Evolutionary conservation across 2,329 filamentous ascomycete species (phyloP).

Genomic region (Epichloe amarillans): DNA sequence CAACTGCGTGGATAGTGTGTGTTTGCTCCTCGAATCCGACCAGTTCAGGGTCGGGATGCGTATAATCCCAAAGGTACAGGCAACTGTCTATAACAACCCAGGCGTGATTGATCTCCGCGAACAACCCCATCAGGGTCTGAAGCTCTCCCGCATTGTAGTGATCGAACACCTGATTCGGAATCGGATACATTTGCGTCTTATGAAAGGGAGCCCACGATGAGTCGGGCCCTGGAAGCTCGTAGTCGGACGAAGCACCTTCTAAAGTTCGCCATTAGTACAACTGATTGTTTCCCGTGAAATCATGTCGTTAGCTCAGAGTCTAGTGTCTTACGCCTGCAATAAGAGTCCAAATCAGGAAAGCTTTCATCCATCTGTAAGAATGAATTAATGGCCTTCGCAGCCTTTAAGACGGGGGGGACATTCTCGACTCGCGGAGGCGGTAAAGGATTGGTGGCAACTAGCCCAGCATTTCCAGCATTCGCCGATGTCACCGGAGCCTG

Average conservation of each 20-base stretch:
- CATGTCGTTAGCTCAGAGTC: neutral
- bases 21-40: slow-evolving; percentile 85
- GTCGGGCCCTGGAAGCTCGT: slow-evolving; percentile 59
- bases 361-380: slow-evolving; percentile 62
- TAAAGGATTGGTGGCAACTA: slow-evolving; percentile 19
- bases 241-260: slow-evolving; percentile 88
- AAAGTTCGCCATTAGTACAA: slow-evolving; percentile 14
- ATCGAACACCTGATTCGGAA: slow-evolving; percentile 84
- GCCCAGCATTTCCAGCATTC: slow-evolving; percentile 14
- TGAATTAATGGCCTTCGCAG: slow-evolving; percentile 70
- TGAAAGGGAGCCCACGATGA: slow-evolving; percentile 81
- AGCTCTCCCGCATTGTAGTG: slow-evolving; percentile 83
- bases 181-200: slow-evolving; percentile 71
- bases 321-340: slow-evolving; percentile 62
- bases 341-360: slow-evolving; percentile 81
- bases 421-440: slow-evolving; percentile 32
- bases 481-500: slow-evolving; percentile 12
- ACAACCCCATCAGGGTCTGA: slow-evolving; percentile 86
- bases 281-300: neutral
- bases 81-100: slow-evolving; percentile 95
- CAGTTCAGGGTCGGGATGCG: slow-evolving; percentile 76
- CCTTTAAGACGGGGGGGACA: slow-evolving; percentile 66
- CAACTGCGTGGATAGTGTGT: slow-evolving; percentile 82
- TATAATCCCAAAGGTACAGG: slow-evolving; percentile 96
- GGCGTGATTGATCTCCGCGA: slow-evolving; percentile 86